Evolutionary conservation across 148 eudicot genomes (phyloP).

Genomic region (Heliosperma pusillum): DNA sequence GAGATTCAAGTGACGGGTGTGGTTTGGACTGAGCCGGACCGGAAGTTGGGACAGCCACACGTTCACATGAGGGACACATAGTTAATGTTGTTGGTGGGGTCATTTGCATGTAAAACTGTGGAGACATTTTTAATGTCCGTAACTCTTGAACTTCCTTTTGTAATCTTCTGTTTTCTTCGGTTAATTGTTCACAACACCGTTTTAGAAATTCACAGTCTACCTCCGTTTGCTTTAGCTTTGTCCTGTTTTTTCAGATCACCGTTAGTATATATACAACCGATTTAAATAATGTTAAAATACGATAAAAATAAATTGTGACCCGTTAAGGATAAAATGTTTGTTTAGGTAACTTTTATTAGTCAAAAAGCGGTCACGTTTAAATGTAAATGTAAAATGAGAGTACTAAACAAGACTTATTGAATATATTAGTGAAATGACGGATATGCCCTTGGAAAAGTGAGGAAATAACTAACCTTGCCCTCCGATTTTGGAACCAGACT

Average conservation of each 20-base stretch:
- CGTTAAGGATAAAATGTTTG: too few species aligned
- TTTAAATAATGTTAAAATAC: too few species aligned
- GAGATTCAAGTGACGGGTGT: background rate
- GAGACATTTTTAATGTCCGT: constrained; percentile 56
- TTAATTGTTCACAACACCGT: constrained; percentile 63
- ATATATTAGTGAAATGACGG: too few species aligned
- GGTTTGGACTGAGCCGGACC: constrained; percentile 11
- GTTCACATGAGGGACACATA: constrained; percentile 81
- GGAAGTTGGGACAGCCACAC: constrained; percentile 48
- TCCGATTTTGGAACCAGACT: constrained; percentile 92
- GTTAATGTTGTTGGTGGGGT: constrained; percentile 79
- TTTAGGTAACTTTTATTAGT: too few species aligned
- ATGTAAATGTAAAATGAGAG: too few species aligned
- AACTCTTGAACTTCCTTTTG: constrained; percentile 70
- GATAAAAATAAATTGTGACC: too few species aligned
- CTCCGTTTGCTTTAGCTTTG: constrained; percentile 73
- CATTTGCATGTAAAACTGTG: constrained; percentile 79
- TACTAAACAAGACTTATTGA: too few species aligned
- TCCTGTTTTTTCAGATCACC: too few species aligned
- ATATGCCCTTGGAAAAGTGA: too few species aligned
- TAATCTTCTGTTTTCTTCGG: constrained; percentile 63
- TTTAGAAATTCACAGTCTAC: constrained; percentile 62
- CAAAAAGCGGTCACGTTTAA: too few species aligned
- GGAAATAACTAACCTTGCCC: constrained; percentile 63
- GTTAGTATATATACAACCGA: too few species aligned